Evolutionary conservation across 2,329 filamentous ascomycete species (phyloP).

Genomic region (Chalaropsis thielavioides): DNA sequence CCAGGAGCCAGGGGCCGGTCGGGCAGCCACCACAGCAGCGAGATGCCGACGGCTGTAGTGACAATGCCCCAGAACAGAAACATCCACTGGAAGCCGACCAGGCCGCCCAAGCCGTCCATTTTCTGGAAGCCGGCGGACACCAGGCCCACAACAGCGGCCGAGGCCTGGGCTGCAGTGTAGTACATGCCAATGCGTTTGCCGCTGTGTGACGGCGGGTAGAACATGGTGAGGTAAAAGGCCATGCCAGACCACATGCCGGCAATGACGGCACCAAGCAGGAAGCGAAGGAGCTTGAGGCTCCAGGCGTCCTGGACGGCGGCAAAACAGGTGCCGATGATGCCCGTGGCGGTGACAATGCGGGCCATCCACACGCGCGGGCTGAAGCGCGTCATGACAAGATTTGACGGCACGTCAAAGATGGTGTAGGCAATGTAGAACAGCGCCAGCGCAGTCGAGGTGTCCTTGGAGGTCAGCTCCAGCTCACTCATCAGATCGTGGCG

Average conservation of each 20-base stretch:
- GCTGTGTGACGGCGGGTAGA: slow-evolving; percentile 75
- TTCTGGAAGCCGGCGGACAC: slow-evolving; percentile 85
- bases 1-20: slow-evolving; percentile 66
- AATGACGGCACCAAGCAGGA: slow-evolving; percentile 74
- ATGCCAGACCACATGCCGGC: slow-evolving; percentile 94
- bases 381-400: slow-evolving; percentile 72
- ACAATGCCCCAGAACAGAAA: slow-evolving; percentile 75
- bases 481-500: slow-evolving; percentile 62
- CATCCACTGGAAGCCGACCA: slow-evolving; percentile 85
- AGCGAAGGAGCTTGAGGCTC: slow-evolving; percentile 77
- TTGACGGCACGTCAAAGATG: slow-evolving; percentile 76
- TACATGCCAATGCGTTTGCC: slow-evolving; percentile 82
- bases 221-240: slow-evolving; percentile 82
- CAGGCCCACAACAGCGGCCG: slow-evolving; percentile 74
- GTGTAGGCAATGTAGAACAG: slow-evolving; percentile 91
- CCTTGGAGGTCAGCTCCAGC: slow-evolving; percentile 53
- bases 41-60: slow-evolving; percentile 55
- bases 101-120: slow-evolving; percentile 64
- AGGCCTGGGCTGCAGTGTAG: slow-evolving; percentile 78
- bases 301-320: slow-evolving; percentile 67
- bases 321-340: slow-evolving; percentile 70
- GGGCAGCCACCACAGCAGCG: slow-evolving; percentile 78
- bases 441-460: slow-evolving; percentile 71
- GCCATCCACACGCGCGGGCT: slow-evolving; percentile 86
- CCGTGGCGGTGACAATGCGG: slow-evolving; percentile 75